Base-by-base conservation (phyloP, 495 filamentous ascomycete species). In the Hyaloscypha bicolor region DNA sequence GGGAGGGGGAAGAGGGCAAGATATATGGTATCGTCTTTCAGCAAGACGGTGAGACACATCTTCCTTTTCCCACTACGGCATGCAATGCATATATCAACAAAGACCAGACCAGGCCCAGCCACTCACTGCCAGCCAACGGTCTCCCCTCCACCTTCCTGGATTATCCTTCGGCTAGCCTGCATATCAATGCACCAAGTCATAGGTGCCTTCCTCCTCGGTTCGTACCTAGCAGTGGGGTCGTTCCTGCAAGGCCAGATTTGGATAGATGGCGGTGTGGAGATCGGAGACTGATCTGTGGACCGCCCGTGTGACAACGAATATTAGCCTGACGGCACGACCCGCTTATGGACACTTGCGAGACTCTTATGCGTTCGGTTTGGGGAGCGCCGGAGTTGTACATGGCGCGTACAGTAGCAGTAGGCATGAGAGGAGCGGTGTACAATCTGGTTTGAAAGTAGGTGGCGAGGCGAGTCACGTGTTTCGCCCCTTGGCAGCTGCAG, bases 141-240 rank as follows among this genome's bases (percentile, higher is more conserved):
- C 39, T 59, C 25, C 22, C 14, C 39, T 59, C 25, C 22, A 1
- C 35, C 42, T 33, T 6, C 59, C 55, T 35, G 55, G 64, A 65
- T 63, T 64, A 72, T 51, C 67, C 60, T 56, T 37, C 35, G 14
- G n/a, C 59, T 48, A 45, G 32, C 62, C 45, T 68, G 67, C 71
- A 70, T 64, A 30, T 29, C 29, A 21, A 64, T 72, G 67, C 71
- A 68, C 67, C 55, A 66, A 69, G 55, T 72, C 62, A 66, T 68
- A 63, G 62, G 57, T 37, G 42, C 62, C 33, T 68, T 45, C 64
- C 8, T 37, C 33, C 16, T 67, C 64, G 42, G 58, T 65, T 69
- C 60, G 57, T 22, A 21, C 30, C 33, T 51, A 11, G 30, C 48
- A 59, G 67, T 48, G 64, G 71, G 62, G 60, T 64, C 61, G 64